Base-by-base conservation (phyloP, 1,284 basidiomycete species). In the Boletus semigastroideus region DNA sequence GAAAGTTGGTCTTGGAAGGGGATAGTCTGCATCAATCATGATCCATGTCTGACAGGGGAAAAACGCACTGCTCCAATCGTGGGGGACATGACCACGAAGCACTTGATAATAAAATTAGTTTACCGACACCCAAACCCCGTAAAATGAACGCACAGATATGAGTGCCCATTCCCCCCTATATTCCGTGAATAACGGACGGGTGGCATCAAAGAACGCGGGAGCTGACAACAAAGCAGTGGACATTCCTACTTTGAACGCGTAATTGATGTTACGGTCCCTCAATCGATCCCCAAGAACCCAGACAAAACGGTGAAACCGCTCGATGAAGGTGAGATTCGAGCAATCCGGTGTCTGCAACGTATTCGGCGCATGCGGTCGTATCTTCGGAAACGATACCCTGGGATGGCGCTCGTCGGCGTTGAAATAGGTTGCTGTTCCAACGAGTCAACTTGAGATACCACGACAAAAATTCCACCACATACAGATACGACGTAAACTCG, bases 91-190 rank as follows among this genome's bases (percentile, higher is more conserved):
- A 94, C 91, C 14, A 91, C 85, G 61, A 96, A 92, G 68, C 87
- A 94, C 86, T 90, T 54, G 1, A 14, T 34, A 44, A 46, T 55
- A 10, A 20, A 3, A 42, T 65, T 5, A 56, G 36, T 42, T 51
- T 56, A 28, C 13, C 8, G 27, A 43, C 52, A 16, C 40, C 27
- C 42, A 51, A 56, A 55, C 49, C 25, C 55, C 54, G 49, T 45
- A 42, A 7, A 4, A 33, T 31, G 20, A 20, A 57, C 83, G 56
- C 60, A 90, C 90, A 40, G 92, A 94, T 48, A 98, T 92, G 61
- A 98, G 72, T 2, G 94, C 94, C 95, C 95, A 98, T 69, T 98
- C 93, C 37, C 94, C 94, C 62, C 86, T 80, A 63, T 87, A 94
- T 47, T 83, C 80, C 31, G 91, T 74, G 65, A 97, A 98, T 6